phyloP scores from a whole-genome alignment of 1,284 basidiomycete genomes.

The Tilletia indica region DNA sequence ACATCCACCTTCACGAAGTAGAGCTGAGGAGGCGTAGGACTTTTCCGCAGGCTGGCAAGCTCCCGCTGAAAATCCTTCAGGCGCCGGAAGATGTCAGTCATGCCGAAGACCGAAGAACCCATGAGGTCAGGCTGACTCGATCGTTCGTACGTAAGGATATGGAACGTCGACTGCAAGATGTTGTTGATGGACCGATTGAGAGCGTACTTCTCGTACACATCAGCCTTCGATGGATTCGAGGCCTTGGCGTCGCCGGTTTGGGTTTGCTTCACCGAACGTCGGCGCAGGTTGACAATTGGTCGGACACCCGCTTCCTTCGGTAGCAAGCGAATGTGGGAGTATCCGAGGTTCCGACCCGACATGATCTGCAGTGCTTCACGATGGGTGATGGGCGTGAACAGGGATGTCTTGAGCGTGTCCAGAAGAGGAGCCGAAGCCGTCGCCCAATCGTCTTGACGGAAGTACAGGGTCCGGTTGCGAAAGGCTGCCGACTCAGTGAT shows the following conservation, averaged over 20 bases:
- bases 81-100: conserved; percentile 57
- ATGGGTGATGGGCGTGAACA: conserved; percentile 37
- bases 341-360: conserved; percentile 62
- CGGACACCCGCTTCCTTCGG: conserved; percentile 93
- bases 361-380: conserved; percentile 53
- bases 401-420: conserved; percentile 65
- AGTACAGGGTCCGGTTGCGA: conserved; percentile 83
- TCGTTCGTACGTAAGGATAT: conserved; percentile 45
- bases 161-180: conserved; percentile 68
- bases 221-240: conserved; percentile 8
- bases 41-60: neutral
- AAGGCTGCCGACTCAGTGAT: conserved; percentile 86
- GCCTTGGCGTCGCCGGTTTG: conserved; percentile 6
- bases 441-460: conserved; percentile 88
- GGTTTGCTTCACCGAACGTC: conserved; percentile 58
- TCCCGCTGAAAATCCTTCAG: conserved; percentile 33
- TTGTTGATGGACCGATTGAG: conserved; percentile 74
- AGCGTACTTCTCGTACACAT: conserved; percentile 16
- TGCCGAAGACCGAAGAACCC: conserved; percentile 44
- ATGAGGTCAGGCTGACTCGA: conserved; percentile 24
- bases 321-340: conserved; percentile 80
- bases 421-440: conserved; percentile 76
- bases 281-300: conserved; percentile 86
- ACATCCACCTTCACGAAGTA: conserved; percentile 98
- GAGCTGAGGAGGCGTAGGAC: conserved; percentile 18